phyloP scores from a whole-genome alignment of 2,329 filamentous ascomycete species.

The Ambrosiella beaveri region DNA sequence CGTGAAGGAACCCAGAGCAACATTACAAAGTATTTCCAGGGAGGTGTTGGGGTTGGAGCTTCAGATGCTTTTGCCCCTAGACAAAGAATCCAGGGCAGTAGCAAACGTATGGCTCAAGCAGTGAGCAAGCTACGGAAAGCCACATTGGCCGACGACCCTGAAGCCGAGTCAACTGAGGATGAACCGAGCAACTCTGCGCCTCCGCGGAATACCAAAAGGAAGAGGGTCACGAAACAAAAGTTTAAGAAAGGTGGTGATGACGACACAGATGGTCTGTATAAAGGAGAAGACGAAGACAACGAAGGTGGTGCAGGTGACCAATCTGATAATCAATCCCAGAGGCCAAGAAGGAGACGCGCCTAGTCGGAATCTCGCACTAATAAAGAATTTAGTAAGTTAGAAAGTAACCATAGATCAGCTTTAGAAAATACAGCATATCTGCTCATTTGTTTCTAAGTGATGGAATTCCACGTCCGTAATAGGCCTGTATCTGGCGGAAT shows the following conservation, averaged over 20 bases:
- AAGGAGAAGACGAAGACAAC: neutral
- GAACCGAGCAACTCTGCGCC: neutral
- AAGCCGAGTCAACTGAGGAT: neutral
- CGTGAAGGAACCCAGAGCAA: constrained; percentile 88
- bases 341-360: neutral
- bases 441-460: too few relatives aligned
- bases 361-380: too few relatives aligned
- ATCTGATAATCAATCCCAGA: neutral
- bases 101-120: constrained; percentile 59
- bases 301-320: neutral
- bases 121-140: constrained; percentile 43
- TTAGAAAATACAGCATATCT: too few relatives aligned
- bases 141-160: neutral
- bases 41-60: constrained; percentile 50
- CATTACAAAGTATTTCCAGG: constrained; percentile 83
- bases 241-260: neutral
- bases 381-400: too few relatives aligned
- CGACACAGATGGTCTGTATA: neutral
- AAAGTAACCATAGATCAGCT: too few relatives aligned
- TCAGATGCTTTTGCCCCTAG: constrained; percentile 53
- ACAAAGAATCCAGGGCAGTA: constrained; percentile 44
- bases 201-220: neutral
- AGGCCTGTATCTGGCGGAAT: too few relatives aligned
- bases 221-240: neutral
- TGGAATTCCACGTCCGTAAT: too few relatives aligned